phyloP scores from a whole-genome alignment of 164 flowering plant species.

The Berberis thunbergii region DNA sequence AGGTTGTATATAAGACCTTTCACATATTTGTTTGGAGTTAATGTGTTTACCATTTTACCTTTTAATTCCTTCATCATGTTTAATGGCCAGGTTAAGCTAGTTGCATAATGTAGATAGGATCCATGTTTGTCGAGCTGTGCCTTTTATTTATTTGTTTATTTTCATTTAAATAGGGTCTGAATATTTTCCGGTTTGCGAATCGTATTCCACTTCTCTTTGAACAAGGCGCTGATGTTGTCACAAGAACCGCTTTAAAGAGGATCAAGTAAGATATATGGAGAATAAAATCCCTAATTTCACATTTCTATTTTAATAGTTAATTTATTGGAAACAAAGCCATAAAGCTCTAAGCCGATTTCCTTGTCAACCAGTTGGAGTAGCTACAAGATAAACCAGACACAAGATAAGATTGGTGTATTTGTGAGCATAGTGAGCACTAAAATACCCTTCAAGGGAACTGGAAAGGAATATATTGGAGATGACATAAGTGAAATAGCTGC shows the following conservation, averaged over 20 bases:
- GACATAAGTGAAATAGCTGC: constrained; percentile 90
- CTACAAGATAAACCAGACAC: constrained; percentile 94
- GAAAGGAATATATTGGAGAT: constrained; percentile 98
- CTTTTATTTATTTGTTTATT: no score
- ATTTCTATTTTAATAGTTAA: background rate
- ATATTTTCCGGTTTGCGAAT: constrained; percentile 93
- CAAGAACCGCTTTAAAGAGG: constrained; percentile 86
- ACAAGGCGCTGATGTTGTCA: constrained; percentile 99
- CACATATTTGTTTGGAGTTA: background rate
- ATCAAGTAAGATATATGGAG: constrained; percentile 52
- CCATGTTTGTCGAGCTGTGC: no score
- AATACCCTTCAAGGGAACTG: constrained; percentile 97
- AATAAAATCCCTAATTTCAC: background rate
- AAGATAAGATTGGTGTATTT: constrained; percentile 94
- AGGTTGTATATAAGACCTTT: background rate
- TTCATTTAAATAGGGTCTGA: constrained; percentile 50
- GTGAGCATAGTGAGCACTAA: constrained; percentile 98
- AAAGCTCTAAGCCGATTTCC: background rate
- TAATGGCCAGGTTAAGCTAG: background rate
- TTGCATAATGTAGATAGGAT: background rate
- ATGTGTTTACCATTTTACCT: background rate
- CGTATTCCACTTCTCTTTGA: constrained; percentile 99
- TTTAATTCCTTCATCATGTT: background rate
- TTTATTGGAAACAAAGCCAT: no score
- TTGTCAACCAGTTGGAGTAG: constrained; percentile 64